Evolutionary conservation across 2,329 filamentous ascomycete species (phyloP).

Genomic region (Akanthomyces uredinophilus): DNA sequence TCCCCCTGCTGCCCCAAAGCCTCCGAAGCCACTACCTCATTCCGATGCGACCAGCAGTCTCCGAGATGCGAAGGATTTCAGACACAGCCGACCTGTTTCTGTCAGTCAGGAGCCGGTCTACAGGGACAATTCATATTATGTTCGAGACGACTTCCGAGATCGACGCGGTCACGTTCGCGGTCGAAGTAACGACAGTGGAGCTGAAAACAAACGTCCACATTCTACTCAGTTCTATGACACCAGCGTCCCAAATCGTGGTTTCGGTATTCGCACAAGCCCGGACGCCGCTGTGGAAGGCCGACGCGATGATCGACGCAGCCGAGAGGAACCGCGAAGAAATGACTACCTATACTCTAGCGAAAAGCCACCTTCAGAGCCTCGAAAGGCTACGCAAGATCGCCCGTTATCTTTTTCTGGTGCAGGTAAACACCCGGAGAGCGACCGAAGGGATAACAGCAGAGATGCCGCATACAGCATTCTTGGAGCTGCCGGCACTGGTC

Average conservation of each 20-base stretch:
- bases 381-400: conserved; percentile 10
- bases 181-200: conserved; percentile 22
- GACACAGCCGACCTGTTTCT: conserved; percentile 42
- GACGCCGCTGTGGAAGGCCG: conserved; percentile 35
- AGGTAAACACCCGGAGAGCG: background rate
- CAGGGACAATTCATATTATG: conserved; percentile 44
- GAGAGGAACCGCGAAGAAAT: conserved; percentile 26
- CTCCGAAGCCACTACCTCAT: conserved; percentile 25
- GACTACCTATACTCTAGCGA: conserved; percentile 16
- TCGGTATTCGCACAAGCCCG: conserved; percentile 44
- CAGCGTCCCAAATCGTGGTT: conserved; percentile 42
- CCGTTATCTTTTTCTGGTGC: background rate
- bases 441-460: background rate
- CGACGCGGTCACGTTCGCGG: conserved; percentile 38
- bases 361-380: conserved; percentile 20
- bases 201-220: conserved; percentile 24
- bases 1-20: conserved; percentile 37
- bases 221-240: conserved; percentile 41
- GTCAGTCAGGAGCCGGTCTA: conserved; percentile 48
- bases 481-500: conserved; percentile 44
- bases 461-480: conserved; percentile 20
- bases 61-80: conserved; percentile 20
- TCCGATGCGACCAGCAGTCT: conserved; percentile 16
- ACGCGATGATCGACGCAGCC: conserved; percentile 37
- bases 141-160: conserved; percentile 42